Evolutionary conservation across 345 rosid species (phyloP).

Genomic region (Camelina sativa): DNA sequence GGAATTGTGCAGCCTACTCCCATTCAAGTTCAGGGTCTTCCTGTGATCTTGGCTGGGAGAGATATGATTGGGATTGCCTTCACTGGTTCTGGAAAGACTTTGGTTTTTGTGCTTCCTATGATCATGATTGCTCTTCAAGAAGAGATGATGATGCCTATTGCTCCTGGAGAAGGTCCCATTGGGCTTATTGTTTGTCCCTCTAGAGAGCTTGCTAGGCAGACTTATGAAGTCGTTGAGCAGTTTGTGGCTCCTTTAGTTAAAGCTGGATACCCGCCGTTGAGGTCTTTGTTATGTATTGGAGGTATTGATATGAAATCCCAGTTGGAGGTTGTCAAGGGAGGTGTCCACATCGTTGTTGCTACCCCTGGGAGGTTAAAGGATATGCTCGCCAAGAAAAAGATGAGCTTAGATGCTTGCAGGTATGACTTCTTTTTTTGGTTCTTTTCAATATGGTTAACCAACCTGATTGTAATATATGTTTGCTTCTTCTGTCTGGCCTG

Average conservation of each 20-base stretch:
- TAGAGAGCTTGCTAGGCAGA: slow-evolving; percentile 90
- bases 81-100: slow-evolving; percentile 88
- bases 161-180: slow-evolving; percentile 86
- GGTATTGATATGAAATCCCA: slow-evolving; percentile 93
- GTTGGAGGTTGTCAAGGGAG: slow-evolving; percentile 84
- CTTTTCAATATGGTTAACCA: background rate
- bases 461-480: background rate
- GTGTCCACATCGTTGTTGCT: slow-evolving; percentile 92
- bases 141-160: slow-evolving; percentile 91
- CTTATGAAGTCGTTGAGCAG: slow-evolving; percentile 85
- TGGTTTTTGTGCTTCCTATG: slow-evolving; percentile 87
- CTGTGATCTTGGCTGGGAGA: slow-evolving; percentile 76
- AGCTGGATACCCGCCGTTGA: slow-evolving; percentile 70
- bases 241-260: slow-evolving; percentile 67
- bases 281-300: slow-evolving; percentile 85
- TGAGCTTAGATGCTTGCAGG: slow-evolving; percentile 95
- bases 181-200: slow-evolving; percentile 85
- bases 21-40: slow-evolving; percentile 95
- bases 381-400: slow-evolving; percentile 92
- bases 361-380: slow-evolving; percentile 97
- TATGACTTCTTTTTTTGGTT: slow-evolving; percentile 17
- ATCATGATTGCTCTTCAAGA: slow-evolving; percentile 90
- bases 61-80: slow-evolving; percentile 97
- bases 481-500: background rate
- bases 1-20: slow-evolving; percentile 97